Base-by-base conservation (phyloP, 1,139 yeast genomes). In the Protomyces lactucae-debilis region DNA sequence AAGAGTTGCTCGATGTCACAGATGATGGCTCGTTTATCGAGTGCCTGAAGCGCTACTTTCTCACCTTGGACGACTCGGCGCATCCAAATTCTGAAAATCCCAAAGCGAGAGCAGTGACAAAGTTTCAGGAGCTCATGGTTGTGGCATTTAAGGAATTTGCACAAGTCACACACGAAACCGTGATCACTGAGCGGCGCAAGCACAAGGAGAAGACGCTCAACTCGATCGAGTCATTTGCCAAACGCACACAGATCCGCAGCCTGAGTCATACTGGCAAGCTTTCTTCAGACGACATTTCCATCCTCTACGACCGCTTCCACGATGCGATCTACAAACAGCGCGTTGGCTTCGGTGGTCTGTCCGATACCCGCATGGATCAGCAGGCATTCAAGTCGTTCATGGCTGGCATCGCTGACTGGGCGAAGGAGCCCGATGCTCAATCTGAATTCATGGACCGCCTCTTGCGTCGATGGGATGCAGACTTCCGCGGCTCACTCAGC, bases 11-110 rank as follows among this genome's bases (percentile, higher is more conserved):
- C 57, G 80, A 83, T 66, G 85, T 92, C 8, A 89, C 85, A 69
- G 99, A 95, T 75, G 99, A 95, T 73, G 98, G 99, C 2, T 84
- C 87, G 69, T 91, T 95, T 70, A 88, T 95, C 55, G 87, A 89
- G 5, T 83, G 92, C 35, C 81, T 95, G 67, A 93, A 93, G 72
- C 84, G 85, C 46, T 95, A 88, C 75, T 93, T 95, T 73, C 80
- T 83, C 40, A 82, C 87, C 0, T 79, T 95, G 43, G 96, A 88
- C 71, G 87, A 88, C 66, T 83, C 90, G 18, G 92, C 92, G 0
- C 90, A 87, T 71, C 95, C 95, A 6, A 82, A 83, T 59, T 82
- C 95, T 0, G 76, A 83, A 5, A 85, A 87, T 72, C 83, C 83
- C 25, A 85, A 85, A 70, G 82, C 83, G 64, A 81, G 85, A 70